Conservation (phyloP, 768 basidiomycete species). For the Hydnum rufescens region DNA sequence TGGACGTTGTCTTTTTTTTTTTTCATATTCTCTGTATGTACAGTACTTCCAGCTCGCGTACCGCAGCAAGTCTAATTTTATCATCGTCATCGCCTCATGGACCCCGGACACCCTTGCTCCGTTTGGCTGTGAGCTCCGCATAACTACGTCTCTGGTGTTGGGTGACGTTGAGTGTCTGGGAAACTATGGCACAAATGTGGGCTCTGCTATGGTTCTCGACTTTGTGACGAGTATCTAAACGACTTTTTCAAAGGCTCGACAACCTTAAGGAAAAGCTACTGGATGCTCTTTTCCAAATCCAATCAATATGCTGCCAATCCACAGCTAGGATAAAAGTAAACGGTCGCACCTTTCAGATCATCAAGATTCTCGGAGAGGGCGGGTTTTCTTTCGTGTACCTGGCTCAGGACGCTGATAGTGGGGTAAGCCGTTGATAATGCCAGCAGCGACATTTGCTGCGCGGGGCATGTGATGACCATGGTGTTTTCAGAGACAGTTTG, state of each 20-base stretch:
- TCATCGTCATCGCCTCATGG: too few relatives aligned
- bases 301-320: constrained; percentile 59
- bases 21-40: too few relatives aligned
- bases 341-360: constrained; percentile 80
- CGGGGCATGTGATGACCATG: background rate
- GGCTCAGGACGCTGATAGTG: constrained; percentile 69
- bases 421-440: constrained; percentile 27
- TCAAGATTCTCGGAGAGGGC: constrained; percentile 88
- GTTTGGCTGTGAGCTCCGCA: background rate
- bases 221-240: too few relatives aligned
- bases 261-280: constrained; percentile 53
- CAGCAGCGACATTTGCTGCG: background rate
- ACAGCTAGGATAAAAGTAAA: constrained; percentile 85
- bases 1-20: too few relatives aligned
- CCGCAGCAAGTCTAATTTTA: too few relatives aligned
- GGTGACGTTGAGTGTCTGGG: background rate
- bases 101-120: background rate
- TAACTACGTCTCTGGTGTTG: background rate
- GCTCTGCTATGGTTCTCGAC: background rate
- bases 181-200: background rate
- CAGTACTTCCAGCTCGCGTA: too few relatives aligned
- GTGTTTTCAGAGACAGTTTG: constrained; percentile 55
- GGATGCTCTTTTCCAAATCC: constrained; percentile 64
- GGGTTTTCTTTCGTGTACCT: constrained; percentile 87
- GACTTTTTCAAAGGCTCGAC: constrained; percentile 27